Evolutionary conservation across 2,329 filamentous ascomycete species (phyloP), one percentile per base, ranked within the genome.

Genomic region (Raffaelea deltoideospora): DNA sequence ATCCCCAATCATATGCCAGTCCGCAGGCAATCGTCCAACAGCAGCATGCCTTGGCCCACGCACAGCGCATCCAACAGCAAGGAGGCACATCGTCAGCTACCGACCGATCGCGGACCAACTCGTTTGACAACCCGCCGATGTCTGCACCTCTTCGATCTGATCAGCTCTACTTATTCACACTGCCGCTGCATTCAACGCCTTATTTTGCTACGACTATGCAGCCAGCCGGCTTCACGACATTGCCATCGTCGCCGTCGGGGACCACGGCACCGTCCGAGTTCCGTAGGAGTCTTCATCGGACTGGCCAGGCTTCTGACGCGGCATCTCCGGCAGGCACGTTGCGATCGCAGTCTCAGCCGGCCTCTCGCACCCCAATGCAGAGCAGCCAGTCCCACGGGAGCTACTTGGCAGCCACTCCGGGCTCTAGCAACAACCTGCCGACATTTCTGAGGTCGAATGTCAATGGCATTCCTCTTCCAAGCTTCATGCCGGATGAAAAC

Each of bases 311-410:
- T 14, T 66, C 61, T 19, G 71, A 76, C 26, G 52, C 62, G 13
- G 61, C 57, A 15, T 54, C 60, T 27, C 54, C 63, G 20, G 68
- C 60, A 38, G 69, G 72, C 45, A 60, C 70, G n/a, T 52, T 75
- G 42, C 64, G 74, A 43, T 79, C 74, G 20, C 74, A 79, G 49
- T 78, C 74, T n/a, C 74, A 78, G 49, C 74, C 74, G 19, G 72
- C 73, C 3, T 66, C 69, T 24, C 60, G 70, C 23, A 50, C 48
- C 3, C 48, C 58, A 3, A 52, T 58, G 45, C 41, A 44, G 47
- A 53, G 33, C 43, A 54, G 46, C 23, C 59, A 47, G 41, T 40
- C 39, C 13, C 44, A 46, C 15, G 43, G 40, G 4, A 41, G 22
- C n/a, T 30, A 36, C 7, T 14, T 37, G 21, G 34, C 34, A 5